phyloP scores from a whole-genome alignment of 75 land plant genomes.

The Pinus taeda region DNA sequence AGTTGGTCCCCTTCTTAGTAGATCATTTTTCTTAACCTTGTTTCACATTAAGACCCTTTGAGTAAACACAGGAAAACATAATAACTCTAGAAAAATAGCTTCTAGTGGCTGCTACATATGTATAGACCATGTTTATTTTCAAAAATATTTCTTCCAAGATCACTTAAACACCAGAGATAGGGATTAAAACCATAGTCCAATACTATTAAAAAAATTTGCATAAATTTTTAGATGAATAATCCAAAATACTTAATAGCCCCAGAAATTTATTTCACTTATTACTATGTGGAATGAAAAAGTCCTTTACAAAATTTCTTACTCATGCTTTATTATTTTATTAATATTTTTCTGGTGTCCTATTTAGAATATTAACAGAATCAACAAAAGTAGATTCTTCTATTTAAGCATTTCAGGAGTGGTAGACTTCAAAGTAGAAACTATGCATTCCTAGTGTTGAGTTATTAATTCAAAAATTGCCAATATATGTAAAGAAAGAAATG shows the following conservation, averaged over 20 bases:
- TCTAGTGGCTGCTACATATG: neutral
- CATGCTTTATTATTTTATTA: neutral
- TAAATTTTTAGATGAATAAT: neutral
- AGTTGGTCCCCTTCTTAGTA: neutral
- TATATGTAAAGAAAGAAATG: neutral
- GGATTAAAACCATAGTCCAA: neutral
- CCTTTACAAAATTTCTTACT: neutral
- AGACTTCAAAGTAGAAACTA: neutral
- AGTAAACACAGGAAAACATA: neutral
- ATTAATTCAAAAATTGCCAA: neutral
- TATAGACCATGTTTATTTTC: neutral
- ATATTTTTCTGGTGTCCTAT: neutral
- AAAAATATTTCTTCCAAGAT: neutral
- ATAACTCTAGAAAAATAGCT: neutral
- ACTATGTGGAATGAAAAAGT: neutral
- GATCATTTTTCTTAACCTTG: too few species aligned
- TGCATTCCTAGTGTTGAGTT: neutral
- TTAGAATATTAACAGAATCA: neutral
- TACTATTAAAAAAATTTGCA: neutral
- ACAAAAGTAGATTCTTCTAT: neutral
- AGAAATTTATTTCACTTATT: neutral
- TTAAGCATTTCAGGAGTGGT: neutral
- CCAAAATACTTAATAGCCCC: neutral
- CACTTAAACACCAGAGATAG: neutral
- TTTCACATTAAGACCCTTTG: too few species aligned